Base-by-base conservation (phyloP, 176 grass and related monocot genomes). In the Juncus inflexus region DNA sequence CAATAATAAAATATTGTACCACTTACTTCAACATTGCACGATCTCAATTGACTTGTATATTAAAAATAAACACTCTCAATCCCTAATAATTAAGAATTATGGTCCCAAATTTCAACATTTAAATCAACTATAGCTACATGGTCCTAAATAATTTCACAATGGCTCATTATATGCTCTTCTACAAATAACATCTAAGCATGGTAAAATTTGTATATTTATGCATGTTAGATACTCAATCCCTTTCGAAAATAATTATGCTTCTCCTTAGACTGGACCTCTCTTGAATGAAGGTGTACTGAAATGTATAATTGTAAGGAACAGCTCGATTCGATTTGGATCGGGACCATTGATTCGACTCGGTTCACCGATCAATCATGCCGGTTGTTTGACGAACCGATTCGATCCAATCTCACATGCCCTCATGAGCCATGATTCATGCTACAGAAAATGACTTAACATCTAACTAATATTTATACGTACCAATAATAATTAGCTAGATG, bases 371-470 rank as follows among this genome's bases (percentile, higher is more conserved):
- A 69, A 6, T 58, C 14, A 10, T 71, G 67, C 67, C 37, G 67
- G 67, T 71, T 58, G 67, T 58, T 67, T 70, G 42, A 37, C 42
- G 55, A 55, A 55, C 54, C 15, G 67, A 40, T 71, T 15, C 39
- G 52, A 71, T 71, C 39, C 14, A 35, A 59, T 42, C 15, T 9
- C 67, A 71, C 67, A 71, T 71, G 67, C 19, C 19, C 19, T 28
- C 19, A 28, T 28, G 1, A 28, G 19, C 19, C 19, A 28, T 28
- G 19, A 28, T 28, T 28, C 19, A 28, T 59, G 37, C 52, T 59
- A 58, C 12, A 59, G 67, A 71, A 52, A 71, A 59, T 14, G 67
- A 71, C 67, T 12, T 43, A 16, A 9, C 67, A 71, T 71, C 67
- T 71, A 71, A 71, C 67, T 58, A 43, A 71, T 52, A 69, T 52